Evolutionary conservation across 1,284 basidiomycete species (phyloP).

Genomic region (Volvariella volvacea): DNA sequence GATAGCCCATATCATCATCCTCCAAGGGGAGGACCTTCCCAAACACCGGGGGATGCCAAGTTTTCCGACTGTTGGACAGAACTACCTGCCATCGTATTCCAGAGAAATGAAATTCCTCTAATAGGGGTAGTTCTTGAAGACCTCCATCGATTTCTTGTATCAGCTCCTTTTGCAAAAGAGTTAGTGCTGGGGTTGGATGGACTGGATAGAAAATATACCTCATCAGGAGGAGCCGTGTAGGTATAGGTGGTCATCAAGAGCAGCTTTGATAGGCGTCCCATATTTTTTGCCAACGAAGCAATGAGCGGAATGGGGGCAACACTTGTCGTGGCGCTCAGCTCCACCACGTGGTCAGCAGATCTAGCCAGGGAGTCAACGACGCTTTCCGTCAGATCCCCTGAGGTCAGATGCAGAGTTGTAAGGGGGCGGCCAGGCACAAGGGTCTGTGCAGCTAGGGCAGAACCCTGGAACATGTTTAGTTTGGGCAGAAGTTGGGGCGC

Average conservation of each 20-base stretch:
- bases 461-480: constrained; percentile 54
- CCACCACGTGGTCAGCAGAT: constrained; percentile 35
- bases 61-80: too few relatives aligned
- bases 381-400: constrained; percentile 47
- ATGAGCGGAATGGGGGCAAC: constrained; percentile 39
- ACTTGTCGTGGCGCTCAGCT: constrained; percentile 39
- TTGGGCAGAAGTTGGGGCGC: constrained; percentile 36
- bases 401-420: constrained; percentile 50
- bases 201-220: constrained; percentile 32
- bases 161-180: constrained; percentile 9
- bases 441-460: constrained; percentile 42
- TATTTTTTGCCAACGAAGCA: constrained; percentile 32
- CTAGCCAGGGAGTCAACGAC: constrained; percentile 43
- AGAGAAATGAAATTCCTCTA: constrained; percentile 61
- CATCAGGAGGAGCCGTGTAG: constrained; percentile 37
- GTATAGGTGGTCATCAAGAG: constrained; percentile 45
- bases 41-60: too few relatives aligned
- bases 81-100: constrained; percentile 55
- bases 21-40: too few relatives aligned
- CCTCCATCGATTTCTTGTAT: constrained; percentile 42
- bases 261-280: constrained; percentile 44
- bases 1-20: too few relatives aligned
- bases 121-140: constrained; percentile 46
- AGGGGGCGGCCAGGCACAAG: constrained; percentile 61
- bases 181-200: constrained; percentile 14